These are phyloP conservation scores for Populus ilicifolia DNA, from an alignment of 345 rosid species.

Conservation along the genomic window DNA sequence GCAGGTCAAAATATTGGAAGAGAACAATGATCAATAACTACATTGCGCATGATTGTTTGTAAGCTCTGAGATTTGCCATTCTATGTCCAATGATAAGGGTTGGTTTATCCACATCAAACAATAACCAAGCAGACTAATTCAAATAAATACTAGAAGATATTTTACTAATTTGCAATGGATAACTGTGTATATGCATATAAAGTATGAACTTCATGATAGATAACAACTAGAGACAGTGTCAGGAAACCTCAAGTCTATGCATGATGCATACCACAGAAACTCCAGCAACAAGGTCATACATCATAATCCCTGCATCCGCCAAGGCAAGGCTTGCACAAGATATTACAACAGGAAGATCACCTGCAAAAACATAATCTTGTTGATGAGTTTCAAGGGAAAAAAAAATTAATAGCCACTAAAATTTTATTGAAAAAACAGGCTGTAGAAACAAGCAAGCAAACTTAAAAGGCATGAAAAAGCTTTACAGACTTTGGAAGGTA, in stretches of 20 bases:
- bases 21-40: not conserved
- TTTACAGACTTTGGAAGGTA: not conserved
- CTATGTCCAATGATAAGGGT: not conserved
- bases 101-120: not conserved
- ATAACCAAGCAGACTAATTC: not conserved
- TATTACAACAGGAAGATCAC: slow-evolving; percentile 85
- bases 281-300: slow-evolving; percentile 88
- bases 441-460: not conserved
- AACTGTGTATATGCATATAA: not conserved
- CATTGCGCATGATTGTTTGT: not conserved
- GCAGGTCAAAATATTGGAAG: not conserved
- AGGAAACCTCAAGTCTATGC: not conserved
- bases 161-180: not conserved
- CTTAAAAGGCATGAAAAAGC: not conserved
- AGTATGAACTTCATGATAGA: not conserved
- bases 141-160: not conserved
- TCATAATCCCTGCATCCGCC: slow-evolving; percentile 95
- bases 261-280: slow-evolving; percentile 73
- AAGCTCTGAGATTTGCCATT: not conserved
- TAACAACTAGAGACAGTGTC: not conserved
- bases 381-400: not conserved
- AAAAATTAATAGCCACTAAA: not conserved
- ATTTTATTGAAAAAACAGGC: not conserved
- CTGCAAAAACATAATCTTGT: slow-evolving; percentile 26
- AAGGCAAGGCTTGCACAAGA: slow-evolving; percentile 97